Evolutionary conservation across 2,329 filamentous ascomycete species (phyloP).

Genomic region (Trichophyton benhamiae): DNA sequence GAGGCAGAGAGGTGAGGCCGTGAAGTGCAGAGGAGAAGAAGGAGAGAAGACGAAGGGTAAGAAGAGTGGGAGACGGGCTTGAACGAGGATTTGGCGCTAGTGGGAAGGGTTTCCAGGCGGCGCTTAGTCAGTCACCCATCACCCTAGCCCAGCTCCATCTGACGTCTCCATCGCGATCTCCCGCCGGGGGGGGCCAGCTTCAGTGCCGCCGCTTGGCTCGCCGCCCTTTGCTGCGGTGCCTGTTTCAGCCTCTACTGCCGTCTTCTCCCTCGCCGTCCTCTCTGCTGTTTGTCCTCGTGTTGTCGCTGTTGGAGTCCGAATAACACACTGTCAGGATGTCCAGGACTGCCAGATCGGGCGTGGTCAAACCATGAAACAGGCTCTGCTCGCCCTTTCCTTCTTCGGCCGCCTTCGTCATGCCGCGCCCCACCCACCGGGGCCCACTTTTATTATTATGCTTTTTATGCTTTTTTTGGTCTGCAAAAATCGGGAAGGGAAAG

Average conservation of each 20-base stretch:
- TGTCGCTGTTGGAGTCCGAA: not conserved
- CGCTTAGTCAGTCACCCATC: constrained; percentile 1
- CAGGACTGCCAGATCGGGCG: not conserved
- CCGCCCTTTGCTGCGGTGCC: no score
- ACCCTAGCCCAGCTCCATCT: not conserved
- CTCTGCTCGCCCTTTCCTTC: not conserved
- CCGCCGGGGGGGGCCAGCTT: not conserved
- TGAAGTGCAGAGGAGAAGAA: constrained; percentile 9
- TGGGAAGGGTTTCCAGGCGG: constrained; percentile 13
- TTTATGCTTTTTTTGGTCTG: no score
- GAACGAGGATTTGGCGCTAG: constrained; percentile 15
- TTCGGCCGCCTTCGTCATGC: not conserved
- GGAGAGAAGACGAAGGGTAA: not conserved
- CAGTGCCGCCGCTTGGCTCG: no score
- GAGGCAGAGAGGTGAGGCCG: constrained; percentile 6
- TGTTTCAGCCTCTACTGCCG: no score
- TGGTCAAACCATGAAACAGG: not conserved
- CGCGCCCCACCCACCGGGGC: constrained; percentile 1
- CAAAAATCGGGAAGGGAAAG: no score
- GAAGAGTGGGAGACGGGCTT: constrained; percentile 9
- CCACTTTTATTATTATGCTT: constrained; percentile 1
- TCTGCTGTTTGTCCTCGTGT: no score
- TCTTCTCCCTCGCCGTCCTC: not conserved
- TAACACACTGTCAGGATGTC: not conserved
- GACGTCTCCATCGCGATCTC: not conserved